phyloP scores from a whole-genome alignment of 805 yeast species.

The Suhomyces xylopsoci region DNA sequence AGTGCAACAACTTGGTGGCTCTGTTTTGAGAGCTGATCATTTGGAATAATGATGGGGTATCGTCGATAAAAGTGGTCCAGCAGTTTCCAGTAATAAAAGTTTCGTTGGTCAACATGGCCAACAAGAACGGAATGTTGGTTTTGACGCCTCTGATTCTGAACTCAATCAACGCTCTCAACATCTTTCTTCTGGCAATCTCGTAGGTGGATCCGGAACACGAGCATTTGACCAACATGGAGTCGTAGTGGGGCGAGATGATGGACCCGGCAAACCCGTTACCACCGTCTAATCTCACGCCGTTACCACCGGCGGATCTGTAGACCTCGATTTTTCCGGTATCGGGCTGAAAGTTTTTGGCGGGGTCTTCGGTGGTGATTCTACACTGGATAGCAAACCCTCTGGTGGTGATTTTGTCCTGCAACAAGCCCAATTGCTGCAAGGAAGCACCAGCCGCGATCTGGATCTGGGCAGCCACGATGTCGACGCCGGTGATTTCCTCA shows the following conservation, averaged over 20 bases:
- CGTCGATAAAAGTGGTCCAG: slow-evolving; percentile 99
- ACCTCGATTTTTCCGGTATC: slow-evolving; percentile 98
- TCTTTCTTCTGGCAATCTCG: slow-evolving; percentile 95
- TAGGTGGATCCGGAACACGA: slow-evolving; percentile 95
- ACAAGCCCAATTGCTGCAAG: slow-evolving; percentile 81
- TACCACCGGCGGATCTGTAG: slow-evolving; percentile 98
- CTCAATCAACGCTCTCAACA: slow-evolving; percentile 94
- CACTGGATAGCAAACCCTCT: slow-evolving; percentile 99
- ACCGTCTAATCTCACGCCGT: slow-evolving; percentile 98
- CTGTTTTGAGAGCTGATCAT: slow-evolving; percentile 95
- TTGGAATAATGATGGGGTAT: slow-evolving; percentile 92
- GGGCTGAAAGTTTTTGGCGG: slow-evolving; percentile 94
- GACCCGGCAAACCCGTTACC: slow-evolving; percentile 98
- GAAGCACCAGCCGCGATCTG: slow-evolving; percentile 99
- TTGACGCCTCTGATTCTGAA: slow-evolving; percentile 99
- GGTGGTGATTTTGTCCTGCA: slow-evolving; percentile 92
- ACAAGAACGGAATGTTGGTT: slow-evolving; percentile 94
- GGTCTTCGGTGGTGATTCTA: slow-evolving; percentile 98
- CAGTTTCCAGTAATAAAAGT: slow-evolving; percentile 83
- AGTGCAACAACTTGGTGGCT: slow-evolving; percentile 89
- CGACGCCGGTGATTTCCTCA: slow-evolving; percentile 98
- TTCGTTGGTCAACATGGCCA: slow-evolving; percentile 86
- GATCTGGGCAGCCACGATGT: slow-evolving; percentile 95
- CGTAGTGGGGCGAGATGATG: slow-evolving; percentile 94
- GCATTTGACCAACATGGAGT: slow-evolving; percentile 97